Conservation (phyloP, 139 green algal genomes). For the Picochlorum costavermella region DNA sequence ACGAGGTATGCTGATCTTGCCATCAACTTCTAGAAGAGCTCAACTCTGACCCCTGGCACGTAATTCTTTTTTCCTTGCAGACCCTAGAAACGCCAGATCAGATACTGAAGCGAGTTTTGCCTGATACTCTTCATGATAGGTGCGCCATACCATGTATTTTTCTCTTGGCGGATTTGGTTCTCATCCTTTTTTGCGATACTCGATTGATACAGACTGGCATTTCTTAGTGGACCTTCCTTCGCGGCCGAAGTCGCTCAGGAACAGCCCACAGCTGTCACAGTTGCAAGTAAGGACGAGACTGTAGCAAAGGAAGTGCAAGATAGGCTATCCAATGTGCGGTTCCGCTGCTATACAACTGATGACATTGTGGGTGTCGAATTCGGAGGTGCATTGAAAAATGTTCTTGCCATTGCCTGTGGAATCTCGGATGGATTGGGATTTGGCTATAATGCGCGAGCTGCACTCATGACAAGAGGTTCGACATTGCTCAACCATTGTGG, state of each 20-base stretch:
- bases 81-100: constrained; percentile 62
- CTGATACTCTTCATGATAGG: constrained; percentile 13
- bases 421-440: constrained; percentile 55
- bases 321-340: constrained; percentile 36
- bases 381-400: constrained; percentile 58
- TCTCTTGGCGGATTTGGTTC: no score
- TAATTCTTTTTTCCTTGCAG: background rate
- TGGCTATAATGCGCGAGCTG: constrained; percentile 38
- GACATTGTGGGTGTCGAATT: constrained; percentile 53
- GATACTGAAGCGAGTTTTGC: constrained; percentile 56
- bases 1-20: background rate
- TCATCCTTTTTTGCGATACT: no score
- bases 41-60: background rate
- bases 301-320: constrained; percentile 28
- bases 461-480: constrained; percentile 34
- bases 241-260: constrained; percentile 44
- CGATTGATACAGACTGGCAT: constrained; percentile 26
- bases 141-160: background rate
- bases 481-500: background rate
- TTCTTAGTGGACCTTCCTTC: constrained; percentile 54
- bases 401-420: constrained; percentile 56
- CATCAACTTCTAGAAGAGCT: background rate
- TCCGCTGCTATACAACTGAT: constrained; percentile 46
- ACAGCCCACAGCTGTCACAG: constrained; percentile 43
- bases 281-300: constrained; percentile 31